Evolutionary conservation across 1,284 basidiomycete species (phyloP).

Genomic region (Leccinum huronense): DNA sequence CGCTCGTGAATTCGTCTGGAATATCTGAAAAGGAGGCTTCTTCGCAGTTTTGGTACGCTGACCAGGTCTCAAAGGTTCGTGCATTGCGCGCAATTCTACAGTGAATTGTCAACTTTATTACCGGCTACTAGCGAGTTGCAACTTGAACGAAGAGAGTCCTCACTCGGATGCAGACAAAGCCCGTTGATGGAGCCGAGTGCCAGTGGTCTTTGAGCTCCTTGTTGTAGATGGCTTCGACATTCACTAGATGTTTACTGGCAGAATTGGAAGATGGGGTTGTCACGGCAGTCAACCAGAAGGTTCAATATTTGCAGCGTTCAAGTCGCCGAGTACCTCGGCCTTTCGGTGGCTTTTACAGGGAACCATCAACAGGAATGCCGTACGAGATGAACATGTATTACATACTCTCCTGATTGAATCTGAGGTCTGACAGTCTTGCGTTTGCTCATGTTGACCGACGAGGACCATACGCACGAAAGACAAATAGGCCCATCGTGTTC

Average conservation of each 20-base stretch:
- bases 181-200: slow-evolving; percentile 26
- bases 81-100: slow-evolving; percentile 43
- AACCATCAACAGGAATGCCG: slow-evolving; percentile 13
- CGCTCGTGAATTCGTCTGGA: slow-evolving; percentile 34
- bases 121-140: not conserved
- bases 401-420: no score
- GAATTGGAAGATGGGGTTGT: not conserved
- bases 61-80: slow-evolving; percentile 44
- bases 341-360: not conserved
- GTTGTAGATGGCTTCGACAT: slow-evolving; percentile 26
- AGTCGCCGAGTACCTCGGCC: not conserved
- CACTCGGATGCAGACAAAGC: slow-evolving; percentile 36
- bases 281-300: slow-evolving; percentile 1
- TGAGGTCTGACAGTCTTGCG: no score
- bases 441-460: no score
- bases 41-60: slow-evolving; percentile 40
- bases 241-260: not conserved
- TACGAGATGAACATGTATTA: not conserved
- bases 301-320: slow-evolving; percentile 9
- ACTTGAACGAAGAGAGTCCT: slow-evolving; percentile 7
- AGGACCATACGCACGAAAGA: no score
- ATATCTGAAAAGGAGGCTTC: slow-evolving; percentile 40
- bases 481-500: no score
- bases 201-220: slow-evolving; percentile 19
- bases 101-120: slow-evolving; percentile 3